Base-by-base conservation (phyloP, 2,329 filamentous ascomycete species). In the Exophiala oligosperma region DNA sequence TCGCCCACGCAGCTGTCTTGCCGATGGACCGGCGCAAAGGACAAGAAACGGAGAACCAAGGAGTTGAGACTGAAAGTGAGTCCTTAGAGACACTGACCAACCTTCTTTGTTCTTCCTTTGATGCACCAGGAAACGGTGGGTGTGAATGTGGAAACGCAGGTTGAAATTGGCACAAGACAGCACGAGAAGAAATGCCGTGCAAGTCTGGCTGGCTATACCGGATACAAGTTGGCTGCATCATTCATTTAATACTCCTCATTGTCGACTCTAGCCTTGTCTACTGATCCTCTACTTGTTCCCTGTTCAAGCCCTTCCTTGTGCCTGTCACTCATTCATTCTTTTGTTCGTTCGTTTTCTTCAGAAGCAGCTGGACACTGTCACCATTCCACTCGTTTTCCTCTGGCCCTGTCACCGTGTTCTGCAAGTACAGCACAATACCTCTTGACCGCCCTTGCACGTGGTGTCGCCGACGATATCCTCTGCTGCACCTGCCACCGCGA, bases 1-100 rank as follows among this genome's bases (percentile, higher is more conserved):
- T 52, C 37, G 54, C 60, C 17, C 38, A 54, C 54, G 47, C 46
- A 53, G 56, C 24, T 52, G 53, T 17, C 53, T 54, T 49, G 32
- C 14, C 21, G 46, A 23, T n/a, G 43, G 44, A 51, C 49, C 56
- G 50, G 56, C 59, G 52, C 57, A 52, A 56, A 52, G 17, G n/a
- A 24, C 41, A 46, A 46, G 44, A 26, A 48, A 28, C 38, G 43
- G 49, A 53, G 49, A 40, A 47, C 55, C 55, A 54, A 35, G 58
- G 35, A 50, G 49, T n/a, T 23, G 53, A 26, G 17, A 35, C 12
- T 35, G 57, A 54, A 14, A 60, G 35, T 21, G 49, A 38, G n/a
- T 17, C 21, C 49, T 51, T 37, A 29, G 57, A 60, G 51, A 57
- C 54, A 52, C 38, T 37, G 21, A 54, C 49, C 44, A 26, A 47